phyloP scores from a whole-genome alignment of 2,329 filamentous ascomycete species.

The Colletotrichum liriopes region DNA sequence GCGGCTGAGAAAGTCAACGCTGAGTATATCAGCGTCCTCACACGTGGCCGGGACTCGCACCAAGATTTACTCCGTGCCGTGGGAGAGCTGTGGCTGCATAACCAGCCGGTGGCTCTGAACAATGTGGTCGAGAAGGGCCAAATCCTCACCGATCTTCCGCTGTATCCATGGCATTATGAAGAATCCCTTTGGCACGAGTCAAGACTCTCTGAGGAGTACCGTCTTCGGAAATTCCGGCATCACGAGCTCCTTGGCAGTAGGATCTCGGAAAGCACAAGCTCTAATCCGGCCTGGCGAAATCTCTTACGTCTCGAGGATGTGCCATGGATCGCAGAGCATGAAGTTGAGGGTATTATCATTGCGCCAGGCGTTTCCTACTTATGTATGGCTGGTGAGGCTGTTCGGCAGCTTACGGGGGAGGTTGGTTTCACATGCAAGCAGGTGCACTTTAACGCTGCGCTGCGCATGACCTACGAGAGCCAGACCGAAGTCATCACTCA shows the following conservation, averaged over 20 bases:
- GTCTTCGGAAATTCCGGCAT: conserved; percentile 16
- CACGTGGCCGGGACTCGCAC: conserved; percentile 23
- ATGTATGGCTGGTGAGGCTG: conserved; percentile 29
- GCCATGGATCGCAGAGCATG: conserved; percentile 20
- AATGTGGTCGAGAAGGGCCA: conserved; percentile 8
- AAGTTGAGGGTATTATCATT: conserved; percentile 11
- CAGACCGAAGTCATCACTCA: conserved; percentile 31
- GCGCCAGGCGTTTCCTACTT: conserved; percentile 11
- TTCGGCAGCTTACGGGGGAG: conserved; percentile 15
- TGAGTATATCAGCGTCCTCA: conserved; percentile 35
- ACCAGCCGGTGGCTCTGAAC: conserved; percentile 26
- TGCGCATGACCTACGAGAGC: conserved; percentile 23
- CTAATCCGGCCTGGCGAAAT: conserved; percentile 21
- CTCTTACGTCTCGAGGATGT: conserved; percentile 26
- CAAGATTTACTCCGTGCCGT: conserved; percentile 30
- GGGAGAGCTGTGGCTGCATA: conserved; percentile 38
- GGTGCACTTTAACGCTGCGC: conserved; percentile 23
- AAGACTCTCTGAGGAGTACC: conserved; percentile 17
- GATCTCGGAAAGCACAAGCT: neutral
- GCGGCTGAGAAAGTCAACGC: conserved; percentile 47
- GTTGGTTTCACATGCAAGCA: conserved; percentile 28
- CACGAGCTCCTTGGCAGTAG: conserved; percentile 30
- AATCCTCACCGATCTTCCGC: conserved; percentile 17
- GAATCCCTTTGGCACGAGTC: conserved; percentile 21
- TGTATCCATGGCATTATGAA: conserved; percentile 28